A percentile compares a stretch with the other conserved stretches of the same genome.
Evolutionary conservation across 345 rosid species (phyloP).

Genomic region (Linum tenue): DNA sequence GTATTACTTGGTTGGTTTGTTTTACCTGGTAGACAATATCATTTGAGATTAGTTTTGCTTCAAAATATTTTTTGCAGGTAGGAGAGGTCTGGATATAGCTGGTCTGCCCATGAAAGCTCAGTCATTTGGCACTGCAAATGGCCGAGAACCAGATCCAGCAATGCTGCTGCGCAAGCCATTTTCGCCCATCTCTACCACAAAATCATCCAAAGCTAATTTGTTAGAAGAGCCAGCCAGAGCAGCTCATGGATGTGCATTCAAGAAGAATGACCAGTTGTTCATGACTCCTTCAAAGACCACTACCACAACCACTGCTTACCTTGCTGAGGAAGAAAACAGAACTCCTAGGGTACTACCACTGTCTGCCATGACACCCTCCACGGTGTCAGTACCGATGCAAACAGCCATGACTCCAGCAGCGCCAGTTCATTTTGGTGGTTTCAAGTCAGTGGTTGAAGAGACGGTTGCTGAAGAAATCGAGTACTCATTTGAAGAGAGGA

Average conservation of each 20-base stretch:
- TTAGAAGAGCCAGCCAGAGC: conserved; percentile 20
- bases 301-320: conserved; percentile 9
- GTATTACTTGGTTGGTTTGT: not conserved
- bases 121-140: conserved; percentile 39
- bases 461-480: conserved; percentile 40
- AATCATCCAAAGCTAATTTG: conserved; percentile 41
- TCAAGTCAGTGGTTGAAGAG: conserved; percentile 25
- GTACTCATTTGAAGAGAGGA: conserved; percentile 81
- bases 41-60: not conserved
- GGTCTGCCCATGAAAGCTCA: conserved; percentile 52
- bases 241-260: conserved; percentile 7
- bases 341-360: conserved; percentile 54
- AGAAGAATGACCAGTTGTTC: conserved; percentile 32
- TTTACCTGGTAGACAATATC: not conserved
- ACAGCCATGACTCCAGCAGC: conserved; percentile 59
- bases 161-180: conserved; percentile 65
- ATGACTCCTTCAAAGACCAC: conserved; percentile 47
- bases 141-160: conserved; percentile 50
- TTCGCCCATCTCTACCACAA: conserved; percentile 55
- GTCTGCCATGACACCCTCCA: conserved; percentile 54
- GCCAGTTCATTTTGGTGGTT: conserved; percentile 15
- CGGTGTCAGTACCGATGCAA: conserved; percentile 68
- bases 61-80: not conserved
- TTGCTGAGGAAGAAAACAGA: conserved; percentile 47
- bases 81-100: conserved; percentile 24